These are phyloP conservation scores for Haplosporangium gracile DNA, from an alignment of 192 early-diverging fungal species.

Conservation along the genomic window DNA sequence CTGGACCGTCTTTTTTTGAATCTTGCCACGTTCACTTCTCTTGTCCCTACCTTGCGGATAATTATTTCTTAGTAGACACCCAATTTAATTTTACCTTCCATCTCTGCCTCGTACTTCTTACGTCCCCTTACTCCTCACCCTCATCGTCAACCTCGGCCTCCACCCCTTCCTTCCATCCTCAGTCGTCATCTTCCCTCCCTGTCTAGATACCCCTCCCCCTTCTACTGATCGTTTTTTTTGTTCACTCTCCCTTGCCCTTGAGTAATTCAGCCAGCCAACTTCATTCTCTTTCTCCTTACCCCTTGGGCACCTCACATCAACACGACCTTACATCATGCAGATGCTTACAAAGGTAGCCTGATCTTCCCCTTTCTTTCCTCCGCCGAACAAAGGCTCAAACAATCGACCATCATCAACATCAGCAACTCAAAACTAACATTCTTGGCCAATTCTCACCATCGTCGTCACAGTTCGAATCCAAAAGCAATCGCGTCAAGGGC, in stretches of 20 bases:
- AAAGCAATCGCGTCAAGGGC: slow-evolving; percentile 97
- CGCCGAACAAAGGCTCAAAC: not conserved
- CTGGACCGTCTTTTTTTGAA: too few relatives aligned
- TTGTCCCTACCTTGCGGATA: too few relatives aligned
- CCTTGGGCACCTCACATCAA: not conserved
- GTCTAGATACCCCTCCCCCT: not conserved
- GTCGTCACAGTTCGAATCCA: slow-evolving; percentile 89
- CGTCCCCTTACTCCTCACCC: not conserved
- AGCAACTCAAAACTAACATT: not conserved
- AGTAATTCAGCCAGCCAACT: too few relatives aligned
- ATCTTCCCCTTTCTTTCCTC: not conserved
- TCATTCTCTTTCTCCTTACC: not conserved
- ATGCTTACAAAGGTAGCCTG: slow-evolving; percentile 80
- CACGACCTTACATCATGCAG: slow-evolving; percentile 69
- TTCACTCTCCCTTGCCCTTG: too few relatives aligned
- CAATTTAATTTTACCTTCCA: too few relatives aligned
- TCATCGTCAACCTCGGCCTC: not conserved
- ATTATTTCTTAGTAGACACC: too few relatives aligned
- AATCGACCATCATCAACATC: not conserved
- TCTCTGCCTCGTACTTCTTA: too few relatives aligned
- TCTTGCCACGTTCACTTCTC: too few relatives aligned
- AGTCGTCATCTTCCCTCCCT: not conserved
- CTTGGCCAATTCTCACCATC: not conserved
- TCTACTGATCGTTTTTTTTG: not conserved
- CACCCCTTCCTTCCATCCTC: not conserved